Evolutionary conservation across 163 green algal species (phyloP).

Genomic region (Coccomyxa subellipsoidea): DNA sequence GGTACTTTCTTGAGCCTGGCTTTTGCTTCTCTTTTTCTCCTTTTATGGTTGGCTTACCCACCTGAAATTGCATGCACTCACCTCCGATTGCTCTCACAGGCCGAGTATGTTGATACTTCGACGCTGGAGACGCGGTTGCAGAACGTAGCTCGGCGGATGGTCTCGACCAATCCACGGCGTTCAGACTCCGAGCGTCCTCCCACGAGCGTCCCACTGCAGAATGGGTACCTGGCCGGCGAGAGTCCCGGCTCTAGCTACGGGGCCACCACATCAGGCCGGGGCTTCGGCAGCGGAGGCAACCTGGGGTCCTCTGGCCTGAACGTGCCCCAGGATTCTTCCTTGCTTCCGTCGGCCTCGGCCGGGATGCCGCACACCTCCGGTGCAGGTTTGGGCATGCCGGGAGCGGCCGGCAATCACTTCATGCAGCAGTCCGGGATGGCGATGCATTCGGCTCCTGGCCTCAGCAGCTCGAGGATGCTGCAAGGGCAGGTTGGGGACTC

Average conservation of each 20-base stretch:
- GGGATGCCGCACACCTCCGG: neutral
- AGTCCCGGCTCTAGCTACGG: neutral
- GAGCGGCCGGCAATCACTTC: neutral
- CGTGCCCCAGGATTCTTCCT: neutral
- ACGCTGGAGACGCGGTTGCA: constrained; percentile 84
- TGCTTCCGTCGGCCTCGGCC: neutral
- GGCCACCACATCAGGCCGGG: neutral
- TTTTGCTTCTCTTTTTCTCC: neutral
- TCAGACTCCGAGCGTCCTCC: neutral
- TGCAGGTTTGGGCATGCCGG: neutral
- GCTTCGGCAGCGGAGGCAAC: neutral
- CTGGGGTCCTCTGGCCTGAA: neutral
- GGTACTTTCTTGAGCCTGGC: constrained; percentile 34
- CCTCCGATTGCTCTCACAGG: constrained; percentile 45
- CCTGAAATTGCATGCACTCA: neutral
- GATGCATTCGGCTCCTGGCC: neutral
- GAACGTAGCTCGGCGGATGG: constrained; percentile 69
- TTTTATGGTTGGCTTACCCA: neutral
- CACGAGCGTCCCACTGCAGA: neutral
- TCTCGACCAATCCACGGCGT: constrained; percentile 10
- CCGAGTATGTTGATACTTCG: constrained; percentile 80
- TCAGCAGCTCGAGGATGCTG: neutral
- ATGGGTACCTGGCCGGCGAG: neutral
- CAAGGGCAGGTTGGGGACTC: neutral
- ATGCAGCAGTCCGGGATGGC: neutral